Evolutionary conservation across 768 basidiomycete genomes (phyloP).

Genomic region (Lactarius evosmus): DNA sequence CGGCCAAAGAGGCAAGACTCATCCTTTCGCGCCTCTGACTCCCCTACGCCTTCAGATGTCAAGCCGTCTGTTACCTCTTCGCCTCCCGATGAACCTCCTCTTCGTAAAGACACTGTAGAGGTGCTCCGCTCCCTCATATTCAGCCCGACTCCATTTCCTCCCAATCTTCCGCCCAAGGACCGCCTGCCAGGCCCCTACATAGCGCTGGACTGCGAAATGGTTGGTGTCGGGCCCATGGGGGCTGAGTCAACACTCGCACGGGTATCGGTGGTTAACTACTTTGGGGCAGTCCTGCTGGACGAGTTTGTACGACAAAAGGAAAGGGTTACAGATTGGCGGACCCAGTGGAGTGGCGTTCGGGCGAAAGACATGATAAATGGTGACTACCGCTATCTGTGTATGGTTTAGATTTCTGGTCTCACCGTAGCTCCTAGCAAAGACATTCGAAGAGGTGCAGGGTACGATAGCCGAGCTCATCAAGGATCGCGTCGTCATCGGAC

Average conservation of each 20-base stretch:
- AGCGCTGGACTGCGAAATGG: slow-evolving; percentile 96
- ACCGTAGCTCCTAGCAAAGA: slow-evolving; percentile 50
- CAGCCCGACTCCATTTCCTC: slow-evolving; percentile 35
- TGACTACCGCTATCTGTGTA: slow-evolving; percentile 32
- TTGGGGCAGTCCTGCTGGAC: slow-evolving; percentile 77
- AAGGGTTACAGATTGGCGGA: slow-evolving; percentile 88
- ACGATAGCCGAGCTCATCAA: slow-evolving; percentile 72
- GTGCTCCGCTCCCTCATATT: slow-evolving; percentile 17
- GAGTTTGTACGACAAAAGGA: slow-evolving; percentile 85
- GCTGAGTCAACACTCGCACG: slow-evolving; percentile 82
- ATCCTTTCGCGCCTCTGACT: background rate
- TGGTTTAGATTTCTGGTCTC: background rate
- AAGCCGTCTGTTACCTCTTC: background rate
- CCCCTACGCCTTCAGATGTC: slow-evolving; percentile 11
- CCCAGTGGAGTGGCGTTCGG: slow-evolving; percentile 83
- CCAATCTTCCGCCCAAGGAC: slow-evolving; percentile 20
- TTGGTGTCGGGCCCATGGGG: slow-evolving; percentile 86
- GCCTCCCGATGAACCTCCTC: background rate
- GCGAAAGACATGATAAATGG: slow-evolving; percentile 69
- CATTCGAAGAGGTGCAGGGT: slow-evolving; percentile 77
- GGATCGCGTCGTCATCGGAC: slow-evolving; percentile 80
- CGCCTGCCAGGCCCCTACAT: slow-evolving; percentile 61
- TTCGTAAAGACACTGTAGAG: slow-evolving; percentile 7
- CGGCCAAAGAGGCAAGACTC: slow-evolving; percentile 1
- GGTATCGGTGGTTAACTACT: slow-evolving; percentile 85